Evolutionary conservation across 2,329 filamentous ascomycete species (phyloP), one percentile per base, ranked within the genome.

Genomic region (Gliomastix tumulicola): DNA sequence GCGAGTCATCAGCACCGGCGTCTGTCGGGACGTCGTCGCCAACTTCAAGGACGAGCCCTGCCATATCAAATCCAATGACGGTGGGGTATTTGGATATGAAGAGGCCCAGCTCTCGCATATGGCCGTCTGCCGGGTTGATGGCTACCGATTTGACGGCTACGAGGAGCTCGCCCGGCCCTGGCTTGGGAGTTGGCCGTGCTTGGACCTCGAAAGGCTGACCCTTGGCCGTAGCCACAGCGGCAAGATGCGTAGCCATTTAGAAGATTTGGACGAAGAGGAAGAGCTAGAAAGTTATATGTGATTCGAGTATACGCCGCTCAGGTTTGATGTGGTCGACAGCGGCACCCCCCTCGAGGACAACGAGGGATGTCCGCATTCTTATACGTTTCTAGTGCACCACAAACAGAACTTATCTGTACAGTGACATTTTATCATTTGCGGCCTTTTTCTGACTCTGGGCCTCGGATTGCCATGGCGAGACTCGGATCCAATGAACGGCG

Each of bases 61-160:
- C 42, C 4, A 67, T 48, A 28, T 72, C 68, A 11, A 62, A 63
- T 28, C 63, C 63, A 7, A 59, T 36, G 17, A 67, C 56, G 0
- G 64, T 58, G 6, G 69, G 68, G 41, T 65, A 68, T 0, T 31
- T 34, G 3, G 54, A 30, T 27, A 68, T 57, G 33, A 62, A 56
- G 38, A 69, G 54, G 13, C 66, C 69, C 6, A 50, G 42, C 18
- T 59, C 52, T n/a, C 64, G 66, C 53, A 66, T 62, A 32, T 53
- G 32, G 35, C 16, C 39, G 39, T 74, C 69, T 35, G 66, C 56
- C 3, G 68, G 68, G 41, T 74, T 74, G 25, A 73, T 49, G 12
- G 67, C 68, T 6, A 71, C 49, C 4, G 68, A 64, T 35, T 66
- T 65, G 44, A 71, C 61, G 2, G 49, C 59, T 37, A 74, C 51